Evolutionary conservation across 1,284 basidiomycete species (phyloP), one percentile per base, ranked within the genome.

Genomic region (Microbotryum violaceum): DNA sequence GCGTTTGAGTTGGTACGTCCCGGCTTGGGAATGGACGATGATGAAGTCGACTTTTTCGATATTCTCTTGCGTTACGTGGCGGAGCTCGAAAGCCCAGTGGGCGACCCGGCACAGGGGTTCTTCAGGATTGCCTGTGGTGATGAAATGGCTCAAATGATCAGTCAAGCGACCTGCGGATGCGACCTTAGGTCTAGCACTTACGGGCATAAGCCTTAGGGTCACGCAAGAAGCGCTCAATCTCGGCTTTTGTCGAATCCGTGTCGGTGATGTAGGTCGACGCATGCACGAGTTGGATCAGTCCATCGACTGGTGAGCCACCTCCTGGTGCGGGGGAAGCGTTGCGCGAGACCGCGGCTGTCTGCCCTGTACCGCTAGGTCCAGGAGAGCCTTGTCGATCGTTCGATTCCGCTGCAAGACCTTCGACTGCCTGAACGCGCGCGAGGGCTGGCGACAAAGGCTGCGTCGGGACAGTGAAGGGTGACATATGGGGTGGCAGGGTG

Each of bases 81-180:
- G 57, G 4, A 69, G 59, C 54, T 60, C 65, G 51, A 69, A 69
- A 3, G 67, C 65, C 67, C 67, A 69, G 29, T 63, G 57, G 14
- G 56, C 57, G 21, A 29, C 6, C 3, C 52, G 49, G 18, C 56
- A 27, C 6, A 68, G 54, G 0, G 67, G 65, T n/a, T 54, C 47
- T 1, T 31, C 31, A 0, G 50, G 20, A 3, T 18, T 29, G 4
- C 50, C 63, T 65, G 56, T 12, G 31, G 31, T 23, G 14, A 9
- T 27, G 1, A 42, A 18, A n/a, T 4, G 31, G 5, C 5, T 33
- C 16, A 47, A 27, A 5, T 6, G 9, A 20, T 54, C 21, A 47
- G 21, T 9, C n/a, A 29, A 54, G 7, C 0, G 12, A 20, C 27
- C 53, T 27, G 33, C 37, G 4, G 2, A 12, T n/a, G 9, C 6